Conservation (phyloP, 1,139 yeast species). For the Sugiyamaella novakii region DNA sequence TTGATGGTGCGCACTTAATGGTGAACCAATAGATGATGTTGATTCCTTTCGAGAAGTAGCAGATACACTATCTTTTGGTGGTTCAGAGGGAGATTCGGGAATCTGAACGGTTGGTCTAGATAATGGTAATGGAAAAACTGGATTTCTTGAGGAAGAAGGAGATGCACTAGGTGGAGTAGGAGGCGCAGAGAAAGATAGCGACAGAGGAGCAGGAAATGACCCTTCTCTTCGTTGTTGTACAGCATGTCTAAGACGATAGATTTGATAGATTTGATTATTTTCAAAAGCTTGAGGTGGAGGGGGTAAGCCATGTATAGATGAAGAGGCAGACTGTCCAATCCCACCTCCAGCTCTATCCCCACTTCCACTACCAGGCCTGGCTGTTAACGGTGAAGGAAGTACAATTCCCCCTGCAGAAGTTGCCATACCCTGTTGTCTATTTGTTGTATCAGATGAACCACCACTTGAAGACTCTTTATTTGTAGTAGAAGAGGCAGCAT, state of each 20-base stretch:
- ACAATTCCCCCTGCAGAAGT: slow-evolving; percentile 6
- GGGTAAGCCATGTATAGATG: neutral
- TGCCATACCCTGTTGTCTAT: neutral
- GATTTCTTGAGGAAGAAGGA: slow-evolving; percentile 3
- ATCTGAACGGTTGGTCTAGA: neutral
- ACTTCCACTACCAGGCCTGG: neutral
- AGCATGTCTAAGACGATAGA: slow-evolving; percentile 18
- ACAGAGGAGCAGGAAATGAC: slow-evolving; percentile 12
- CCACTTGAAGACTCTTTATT: slow-evolving; percentile 7
- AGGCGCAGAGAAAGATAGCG: slow-evolving; percentile 12
- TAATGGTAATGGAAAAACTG: neutral
- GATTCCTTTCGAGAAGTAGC: too few species aligned
- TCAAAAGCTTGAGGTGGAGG: slow-evolving; percentile 12
- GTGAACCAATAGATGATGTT: slow-evolving; percentile 5
- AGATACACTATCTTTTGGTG: neutral
- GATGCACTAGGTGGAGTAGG: slow-evolving; percentile 16
- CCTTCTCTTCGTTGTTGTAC: neutral
- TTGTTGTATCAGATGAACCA: slow-evolving; percentile 10
- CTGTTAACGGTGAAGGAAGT: neutral
- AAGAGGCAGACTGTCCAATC: neutral
- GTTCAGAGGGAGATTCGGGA: slow-evolving; percentile 7
- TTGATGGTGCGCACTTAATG: too few species aligned
- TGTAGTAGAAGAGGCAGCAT: too few species aligned
- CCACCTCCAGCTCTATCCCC: too few species aligned
- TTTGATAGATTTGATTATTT: slow-evolving; percentile 8